A percentile compares a stretch with the other conserved stretches of the same genome.
Conservation (phyloP, 192 early-diverging fungal species). For the Entomortierella beljakovae region DNA sequence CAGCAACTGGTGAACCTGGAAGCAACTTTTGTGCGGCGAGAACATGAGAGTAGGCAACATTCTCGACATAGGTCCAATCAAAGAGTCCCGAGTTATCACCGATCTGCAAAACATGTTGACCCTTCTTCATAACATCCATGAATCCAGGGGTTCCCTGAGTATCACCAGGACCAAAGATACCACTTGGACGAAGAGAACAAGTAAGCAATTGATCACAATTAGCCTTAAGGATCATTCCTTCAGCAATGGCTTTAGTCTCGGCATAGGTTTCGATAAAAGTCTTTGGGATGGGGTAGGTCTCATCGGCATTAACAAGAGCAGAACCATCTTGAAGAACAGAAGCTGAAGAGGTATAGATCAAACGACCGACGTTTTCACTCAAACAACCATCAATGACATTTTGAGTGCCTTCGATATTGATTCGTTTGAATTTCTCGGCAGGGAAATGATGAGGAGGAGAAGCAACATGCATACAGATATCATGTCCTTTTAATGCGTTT, state of each 20-base stretch:
- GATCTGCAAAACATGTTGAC: slow-evolving; percentile 80
- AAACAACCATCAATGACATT: slow-evolving; percentile 86
- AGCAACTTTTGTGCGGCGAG: slow-evolving; percentile 83
- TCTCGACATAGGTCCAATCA: slow-evolving; percentile 95
- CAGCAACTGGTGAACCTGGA: slow-evolving; percentile 37
- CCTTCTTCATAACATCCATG: slow-evolving; percentile 69
- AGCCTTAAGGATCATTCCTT: slow-evolving; percentile 80
- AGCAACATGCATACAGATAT: slow-evolving; percentile 90
- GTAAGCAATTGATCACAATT: slow-evolving; percentile 79
- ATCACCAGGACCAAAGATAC: slow-evolving; percentile 93
- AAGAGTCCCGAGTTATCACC: slow-evolving; percentile 86
- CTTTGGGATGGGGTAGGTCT: slow-evolving; percentile 79
- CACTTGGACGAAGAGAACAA: slow-evolving; percentile 85
- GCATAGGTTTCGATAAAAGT: slow-evolving; percentile 90
- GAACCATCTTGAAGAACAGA: slow-evolving; percentile 90
- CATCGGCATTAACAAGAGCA: slow-evolving; percentile 83
- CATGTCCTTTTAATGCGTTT: slow-evolving; percentile 70
- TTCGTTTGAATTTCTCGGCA: slow-evolving; percentile 74
- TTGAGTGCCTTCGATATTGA: slow-evolving; percentile 90
- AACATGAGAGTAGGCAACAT: slow-evolving; percentile 92
- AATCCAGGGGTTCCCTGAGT: slow-evolving; percentile 75
- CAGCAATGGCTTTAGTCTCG: slow-evolving; percentile 84
- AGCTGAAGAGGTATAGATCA: slow-evolving; percentile 90
- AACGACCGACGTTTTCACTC: slow-evolving; percentile 66
- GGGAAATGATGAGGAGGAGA: slow-evolving; percentile 84